Evolutionary conservation across 148 eudicot genomes (phyloP), one percentile per base, ranked within the genome.

Genomic region (Rheum nobile): DNA sequence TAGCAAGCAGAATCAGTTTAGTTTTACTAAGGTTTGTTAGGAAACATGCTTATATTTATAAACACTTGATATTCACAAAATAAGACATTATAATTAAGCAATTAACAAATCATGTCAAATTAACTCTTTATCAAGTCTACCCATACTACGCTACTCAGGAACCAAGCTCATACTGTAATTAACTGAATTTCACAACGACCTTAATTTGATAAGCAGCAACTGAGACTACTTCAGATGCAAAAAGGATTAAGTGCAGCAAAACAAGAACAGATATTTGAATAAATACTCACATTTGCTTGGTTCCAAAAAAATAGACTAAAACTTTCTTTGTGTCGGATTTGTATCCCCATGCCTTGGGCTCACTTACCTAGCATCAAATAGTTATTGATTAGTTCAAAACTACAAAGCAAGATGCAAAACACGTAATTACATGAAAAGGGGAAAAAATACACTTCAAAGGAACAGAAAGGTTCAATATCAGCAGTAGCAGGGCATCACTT

Each of bases 261-360:
- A 54, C 14, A 16, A 24, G 3, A 24, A 9, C 12, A 54, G 29
- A 21, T 22, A 22, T 22, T 6, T 21, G 31, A 24, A 54, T 21
- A 54, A 54, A 75, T 67, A 87, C 98, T 95, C 84, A 95, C 98
- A 95, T 90, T 85, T 95, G 98, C 77, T 85, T 77, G n/a, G 96
- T 89, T 71, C 97, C 98, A 77, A 88, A 95, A 75, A 95, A 95
- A 80, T 76, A 79, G 26, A 95, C 98, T 44, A 88, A 79, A n/a
- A 95, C 91, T 86, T 95, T 95, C 89, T 90, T 95, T 87, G 79
- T 78, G 78, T 91, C 93, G 71, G 80, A 77, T 3, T 86, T 38
- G 79, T 87, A 87, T 32, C 96, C 93, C 96, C 96, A 95, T 84
- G 88, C 86, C 80, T 87, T 86, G 16, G 98, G 97, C 75, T 86